These are phyloP conservation scores for Leccinum obscurum DNA, from an alignment of 768 basidiomycete genomes.

Conservation along the genomic window DNA sequence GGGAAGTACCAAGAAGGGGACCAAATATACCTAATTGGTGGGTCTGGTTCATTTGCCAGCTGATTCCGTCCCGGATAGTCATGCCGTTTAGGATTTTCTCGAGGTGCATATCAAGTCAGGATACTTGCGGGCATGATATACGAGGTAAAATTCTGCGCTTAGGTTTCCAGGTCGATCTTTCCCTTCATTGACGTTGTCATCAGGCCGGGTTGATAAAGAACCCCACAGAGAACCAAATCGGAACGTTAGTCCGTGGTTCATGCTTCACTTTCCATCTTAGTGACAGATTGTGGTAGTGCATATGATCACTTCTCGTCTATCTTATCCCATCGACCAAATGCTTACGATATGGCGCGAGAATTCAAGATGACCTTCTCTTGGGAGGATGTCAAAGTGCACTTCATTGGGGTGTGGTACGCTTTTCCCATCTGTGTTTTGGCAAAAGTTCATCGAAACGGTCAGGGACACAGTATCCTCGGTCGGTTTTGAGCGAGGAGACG, in stretches of 20 bases:
- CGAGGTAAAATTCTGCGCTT: slow-evolving; percentile 19
- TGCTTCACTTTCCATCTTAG: neutral
- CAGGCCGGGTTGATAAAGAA: slow-evolving; percentile 33
- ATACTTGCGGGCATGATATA: slow-evolving; percentile 40
- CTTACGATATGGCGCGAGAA: slow-evolving; percentile 17
- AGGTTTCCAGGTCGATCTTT: neutral
- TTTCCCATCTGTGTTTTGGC: neutral
- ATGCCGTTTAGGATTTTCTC: slow-evolving; percentile 36
- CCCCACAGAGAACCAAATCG: slow-evolving; percentile 31
- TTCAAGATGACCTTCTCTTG: slow-evolving; percentile 47
- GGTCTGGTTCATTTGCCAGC: neutral
- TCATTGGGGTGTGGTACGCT: slow-evolving; percentile 51
- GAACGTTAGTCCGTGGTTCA: slow-evolving; percentile 9
- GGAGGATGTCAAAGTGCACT: slow-evolving; percentile 45
- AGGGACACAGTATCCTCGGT: slow-evolving; percentile 71
- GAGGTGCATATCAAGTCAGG: slow-evolving; percentile 41
- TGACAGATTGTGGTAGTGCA: slow-evolving; percentile 8
- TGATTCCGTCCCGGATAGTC: neutral
- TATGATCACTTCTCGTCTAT: slow-evolving; percentile 20
- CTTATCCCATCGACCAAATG: slow-evolving; percentile 15
- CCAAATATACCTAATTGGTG: neutral
- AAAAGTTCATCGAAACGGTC: neutral
- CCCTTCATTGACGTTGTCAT: neutral
- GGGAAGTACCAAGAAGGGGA: slow-evolving; percentile 1
- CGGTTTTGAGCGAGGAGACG: slow-evolving; percentile 46